Percentiles rank a stretch among this genome's conserved stretches.
Conservation (phyloP, 2,329 filamentous ascomycete species). For the Aspergillus flavus region DNA sequence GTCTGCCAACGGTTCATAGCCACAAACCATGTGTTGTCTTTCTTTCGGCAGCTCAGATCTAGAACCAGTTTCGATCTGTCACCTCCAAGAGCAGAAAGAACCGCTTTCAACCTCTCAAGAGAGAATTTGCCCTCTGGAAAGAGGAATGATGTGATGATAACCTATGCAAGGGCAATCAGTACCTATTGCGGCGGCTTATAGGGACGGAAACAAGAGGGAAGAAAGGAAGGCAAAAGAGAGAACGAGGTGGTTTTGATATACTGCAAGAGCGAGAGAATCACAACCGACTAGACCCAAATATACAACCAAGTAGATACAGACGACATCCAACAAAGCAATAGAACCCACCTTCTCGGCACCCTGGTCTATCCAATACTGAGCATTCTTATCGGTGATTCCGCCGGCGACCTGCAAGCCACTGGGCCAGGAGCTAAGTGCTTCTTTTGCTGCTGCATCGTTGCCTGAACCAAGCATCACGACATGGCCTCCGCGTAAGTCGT, state of each 20-base stretch:
- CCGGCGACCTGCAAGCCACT: conserved; percentile 84
- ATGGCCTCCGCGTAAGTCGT: conserved; percentile 76
- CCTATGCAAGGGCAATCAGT: conserved; percentile 57
- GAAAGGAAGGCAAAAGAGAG: neutral
- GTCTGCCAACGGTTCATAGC: conserved; percentile 99
- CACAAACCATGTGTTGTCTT: conserved; percentile 83
- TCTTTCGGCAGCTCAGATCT: conserved; percentile 85
- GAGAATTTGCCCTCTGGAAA: conserved; percentile 86
- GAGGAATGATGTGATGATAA: conserved; percentile 94
- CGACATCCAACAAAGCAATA: neutral
- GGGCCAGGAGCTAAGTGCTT: conserved; percentile 79
- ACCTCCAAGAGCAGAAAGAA: conserved; percentile 71
- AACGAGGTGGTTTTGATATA: neutral
- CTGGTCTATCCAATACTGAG: conserved; percentile 78
- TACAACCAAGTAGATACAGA: conserved; percentile 4
- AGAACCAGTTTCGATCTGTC: conserved; percentile 85
- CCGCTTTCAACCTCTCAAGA: conserved; percentile 70
- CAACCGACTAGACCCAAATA: neutral
- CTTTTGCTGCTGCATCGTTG: conserved; percentile 76
- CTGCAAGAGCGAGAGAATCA: neutral
- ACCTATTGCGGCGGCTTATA: conserved; percentile 12
- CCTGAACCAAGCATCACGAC: conserved; percentile 95
- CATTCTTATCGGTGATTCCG: conserved; percentile 87
- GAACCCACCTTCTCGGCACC: conserved; percentile 82
- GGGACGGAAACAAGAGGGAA: neutral